Percentiles rank a stretch among this genome's conserved stretches.
Conservation (phyloP, 306 rosid species). For the Mimosa pudica region DNA sequence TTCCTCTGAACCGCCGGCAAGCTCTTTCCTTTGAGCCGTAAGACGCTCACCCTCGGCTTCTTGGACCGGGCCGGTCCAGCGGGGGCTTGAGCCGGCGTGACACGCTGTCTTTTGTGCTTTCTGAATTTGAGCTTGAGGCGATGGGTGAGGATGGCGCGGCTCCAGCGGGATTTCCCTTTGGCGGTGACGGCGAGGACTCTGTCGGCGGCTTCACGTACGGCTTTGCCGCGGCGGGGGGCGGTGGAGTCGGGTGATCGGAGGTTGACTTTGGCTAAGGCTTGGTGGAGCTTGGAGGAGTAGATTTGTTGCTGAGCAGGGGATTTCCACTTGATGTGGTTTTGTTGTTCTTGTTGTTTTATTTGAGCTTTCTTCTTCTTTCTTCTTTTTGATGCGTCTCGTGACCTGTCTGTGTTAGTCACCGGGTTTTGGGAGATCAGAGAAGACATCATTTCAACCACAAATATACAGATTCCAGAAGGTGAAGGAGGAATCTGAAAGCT, state of each 20-base stretch:
- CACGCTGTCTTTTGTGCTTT: conserved; percentile 51
- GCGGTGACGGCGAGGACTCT: conserved; percentile 82
- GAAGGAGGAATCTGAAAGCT: not conserved
- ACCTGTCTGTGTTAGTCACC: conserved; percentile 49
- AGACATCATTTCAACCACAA: conserved; percentile 48
- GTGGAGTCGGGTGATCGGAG: conserved; percentile 22
- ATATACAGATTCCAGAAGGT: not conserved
- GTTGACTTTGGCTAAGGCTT: conserved; percentile 66
- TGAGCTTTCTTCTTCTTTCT: conserved; percentile 66
- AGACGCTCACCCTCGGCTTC: conserved; percentile 70
- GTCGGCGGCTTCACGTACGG: conserved; percentile 83
- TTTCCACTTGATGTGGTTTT: conserved; percentile 61
- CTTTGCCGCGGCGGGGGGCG: conserved; percentile 53
- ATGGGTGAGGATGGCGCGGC: conserved; percentile 81
- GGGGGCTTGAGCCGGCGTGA: conserved; percentile 18
- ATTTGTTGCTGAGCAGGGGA: conserved; percentile 75
- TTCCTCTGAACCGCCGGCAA: conserved; percentile 81
- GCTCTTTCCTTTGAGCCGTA: conserved; percentile 68
- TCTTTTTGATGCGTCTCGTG: conserved; percentile 43
- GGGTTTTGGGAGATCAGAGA: conserved; percentile 53
- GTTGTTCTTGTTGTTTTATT: conserved; percentile 41
- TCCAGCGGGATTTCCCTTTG: conserved; percentile 86
- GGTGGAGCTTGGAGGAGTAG: conserved; percentile 75
- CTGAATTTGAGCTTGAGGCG: conserved; percentile 80
- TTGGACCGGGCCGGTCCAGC: conserved; percentile 44